Evolutionary conservation across 495 filamentous ascomycete species (phyloP).

Genomic region (Tetracladium marchalianum): DNA sequence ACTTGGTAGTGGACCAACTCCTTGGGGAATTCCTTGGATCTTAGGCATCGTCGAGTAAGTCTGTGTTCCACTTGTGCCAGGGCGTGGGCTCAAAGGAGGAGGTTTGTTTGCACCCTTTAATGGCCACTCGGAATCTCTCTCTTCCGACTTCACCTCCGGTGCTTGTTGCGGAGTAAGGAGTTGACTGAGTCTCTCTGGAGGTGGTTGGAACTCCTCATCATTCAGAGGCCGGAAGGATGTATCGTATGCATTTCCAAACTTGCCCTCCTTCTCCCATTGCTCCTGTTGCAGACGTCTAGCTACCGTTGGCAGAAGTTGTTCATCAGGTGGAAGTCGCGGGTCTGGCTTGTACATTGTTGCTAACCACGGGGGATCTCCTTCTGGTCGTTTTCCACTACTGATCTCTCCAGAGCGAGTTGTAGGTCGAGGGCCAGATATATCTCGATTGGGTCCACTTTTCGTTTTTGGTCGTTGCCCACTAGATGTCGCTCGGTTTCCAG

Average conservation of each 20-base stretch:
- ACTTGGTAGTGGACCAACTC: conserved; percentile 28
- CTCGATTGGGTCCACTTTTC: conserved; percentile 35
- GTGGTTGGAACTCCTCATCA: conserved; percentile 25
- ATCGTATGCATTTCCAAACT: conserved; percentile 71
- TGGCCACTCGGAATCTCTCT: conserved; percentile 19
- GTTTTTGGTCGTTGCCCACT: conserved; percentile 51
- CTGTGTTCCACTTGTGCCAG: conserved; percentile 28
- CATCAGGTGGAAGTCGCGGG: conserved; percentile 84
- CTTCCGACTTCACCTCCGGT: conserved; percentile 20
- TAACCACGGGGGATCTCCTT: conserved; percentile 95
- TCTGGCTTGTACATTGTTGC: conserved; percentile 92
- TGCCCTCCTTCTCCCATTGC: conserved; percentile 87
- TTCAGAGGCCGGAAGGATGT: conserved; percentile 72
- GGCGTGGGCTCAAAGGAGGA: conserved; percentile 24
- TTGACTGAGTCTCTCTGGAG: conserved; percentile 6
- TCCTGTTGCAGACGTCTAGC: conserved; percentile 88
- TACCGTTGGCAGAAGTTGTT: conserved; percentile 90
- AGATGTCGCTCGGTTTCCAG: conserved; percentile 31
- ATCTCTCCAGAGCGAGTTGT: conserved; percentile 42
- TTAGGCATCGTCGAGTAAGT: conserved; percentile 49
- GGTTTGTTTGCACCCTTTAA: conserved; percentile 27
- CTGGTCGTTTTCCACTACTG: conserved; percentile 51
- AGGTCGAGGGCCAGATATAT: conserved; percentile 27
- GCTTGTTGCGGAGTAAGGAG: conserved; percentile 20
- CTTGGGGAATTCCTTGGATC: conserved; percentile 31